Evolutionary conservation across 2,329 filamentous ascomycete genomes (phyloP).

Genomic region (Sclerotinia trifoliorum): DNA sequence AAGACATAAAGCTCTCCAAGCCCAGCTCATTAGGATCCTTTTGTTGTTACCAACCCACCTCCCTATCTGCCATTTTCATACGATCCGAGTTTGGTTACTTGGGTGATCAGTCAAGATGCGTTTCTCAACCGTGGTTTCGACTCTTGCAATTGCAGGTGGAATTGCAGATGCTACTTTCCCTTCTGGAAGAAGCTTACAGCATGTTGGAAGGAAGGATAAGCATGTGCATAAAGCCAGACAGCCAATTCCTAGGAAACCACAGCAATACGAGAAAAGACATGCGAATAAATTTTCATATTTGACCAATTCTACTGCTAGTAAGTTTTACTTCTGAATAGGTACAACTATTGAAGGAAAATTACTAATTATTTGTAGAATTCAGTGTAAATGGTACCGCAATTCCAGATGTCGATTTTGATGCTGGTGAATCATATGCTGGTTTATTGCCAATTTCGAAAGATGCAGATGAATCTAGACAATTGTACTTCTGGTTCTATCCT

Average conservation of each 20-base stretch:
- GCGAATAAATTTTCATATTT: constrained; percentile 10
- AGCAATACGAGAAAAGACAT: constrained; percentile 2
- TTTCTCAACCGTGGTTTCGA: constrained; percentile 22
- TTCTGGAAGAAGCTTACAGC: constrained; percentile 21
- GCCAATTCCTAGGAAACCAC: neutral
- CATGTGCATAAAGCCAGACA: neutral
- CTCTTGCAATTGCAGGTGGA: constrained; percentile 19
- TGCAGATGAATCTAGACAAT: constrained; percentile 49
- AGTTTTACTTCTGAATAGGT: neutral
- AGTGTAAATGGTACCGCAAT: constrained; percentile 23
- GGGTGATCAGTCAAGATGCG: constrained; percentile 21
- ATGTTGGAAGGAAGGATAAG: constrained; percentile 22
- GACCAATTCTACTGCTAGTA: constrained; percentile 22
- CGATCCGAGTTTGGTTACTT: constrained; percentile 12
- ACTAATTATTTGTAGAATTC: constrained; percentile 10
- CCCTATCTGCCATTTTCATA: neutral
- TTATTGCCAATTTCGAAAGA: constrained; percentile 55
- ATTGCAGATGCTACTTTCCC: constrained; percentile 18
- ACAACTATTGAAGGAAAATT: too few species aligned
- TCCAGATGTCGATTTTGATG: constrained; percentile 68
- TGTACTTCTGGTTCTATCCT: constrained; percentile 69
- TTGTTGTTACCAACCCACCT: neutral
- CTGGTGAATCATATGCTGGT: constrained; percentile 65
- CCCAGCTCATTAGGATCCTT: neutral
- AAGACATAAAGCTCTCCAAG: constrained; percentile 18